Conservation (phyloP, 495 filamentous ascomycete species). For the Chlorociboria aeruginascens region DNA sequence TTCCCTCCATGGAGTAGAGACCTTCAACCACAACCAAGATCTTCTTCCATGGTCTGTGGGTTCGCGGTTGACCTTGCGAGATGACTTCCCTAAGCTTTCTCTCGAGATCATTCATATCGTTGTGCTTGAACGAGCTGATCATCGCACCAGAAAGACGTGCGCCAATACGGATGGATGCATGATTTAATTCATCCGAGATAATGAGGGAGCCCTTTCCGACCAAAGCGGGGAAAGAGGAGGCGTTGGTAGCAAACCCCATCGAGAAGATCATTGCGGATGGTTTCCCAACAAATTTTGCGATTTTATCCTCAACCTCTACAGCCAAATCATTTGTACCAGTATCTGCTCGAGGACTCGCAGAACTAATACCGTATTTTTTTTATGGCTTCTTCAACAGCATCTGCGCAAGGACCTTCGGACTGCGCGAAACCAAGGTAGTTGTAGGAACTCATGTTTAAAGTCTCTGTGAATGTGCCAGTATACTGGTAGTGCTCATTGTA, state of each 20-base stretch:
- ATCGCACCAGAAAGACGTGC: constrained; percentile 88
- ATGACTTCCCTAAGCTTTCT: constrained; percentile 77
- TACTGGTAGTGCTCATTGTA: constrained; percentile 80
- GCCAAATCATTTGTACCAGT: constrained; percentile 80
- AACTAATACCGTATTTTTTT: constrained; percentile 70
- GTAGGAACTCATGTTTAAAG: constrained; percentile 96
- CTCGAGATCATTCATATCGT: constrained; percentile 85
- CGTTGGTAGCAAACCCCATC: constrained; percentile 96
- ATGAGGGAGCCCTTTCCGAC: constrained; percentile 86
- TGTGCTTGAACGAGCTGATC: constrained; percentile 93
- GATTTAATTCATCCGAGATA: constrained; percentile 94
- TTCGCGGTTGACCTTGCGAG: constrained; percentile 90
- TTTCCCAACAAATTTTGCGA: constrained; percentile 89
- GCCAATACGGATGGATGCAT: constrained; percentile 92
- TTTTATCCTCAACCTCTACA: constrained; percentile 74
- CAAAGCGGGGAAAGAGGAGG: constrained; percentile 78
- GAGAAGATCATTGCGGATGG: constrained; percentile 92
- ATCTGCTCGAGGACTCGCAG: constrained; percentile 71
- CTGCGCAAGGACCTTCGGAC: constrained; percentile 92
- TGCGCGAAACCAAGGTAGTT: constrained; percentile 98
- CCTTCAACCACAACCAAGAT: constrained; percentile 95
- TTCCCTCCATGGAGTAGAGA: constrained; percentile 98
- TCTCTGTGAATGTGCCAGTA: constrained; percentile 87
- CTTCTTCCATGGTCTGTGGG: constrained; percentile 97
- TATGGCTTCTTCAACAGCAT: constrained; percentile 76